Conservation (phyloP, 768 basidiomycete genomes). For the Filobasidium wieringae region DNA sequence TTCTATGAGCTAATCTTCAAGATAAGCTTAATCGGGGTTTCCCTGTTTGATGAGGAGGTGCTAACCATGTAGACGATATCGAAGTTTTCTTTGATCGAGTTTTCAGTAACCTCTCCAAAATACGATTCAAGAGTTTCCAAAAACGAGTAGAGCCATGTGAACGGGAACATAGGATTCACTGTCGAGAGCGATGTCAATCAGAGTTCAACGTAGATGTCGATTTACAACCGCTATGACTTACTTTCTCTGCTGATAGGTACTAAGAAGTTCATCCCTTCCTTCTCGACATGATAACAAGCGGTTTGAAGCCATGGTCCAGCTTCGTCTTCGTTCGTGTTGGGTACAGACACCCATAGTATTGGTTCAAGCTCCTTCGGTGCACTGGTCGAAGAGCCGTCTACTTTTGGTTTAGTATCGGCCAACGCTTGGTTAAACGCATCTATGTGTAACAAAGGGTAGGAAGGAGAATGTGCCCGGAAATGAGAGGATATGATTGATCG, state of each 20-base stretch:
- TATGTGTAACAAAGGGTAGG: slow-evolving; percentile 73
- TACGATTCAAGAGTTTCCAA: slow-evolving; percentile 73
- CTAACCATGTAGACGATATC: slow-evolving; percentile 86
- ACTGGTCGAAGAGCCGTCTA: neutral
- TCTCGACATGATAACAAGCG: slow-evolving; percentile 71
- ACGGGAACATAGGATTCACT: slow-evolving; percentile 85
- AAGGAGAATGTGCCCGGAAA: slow-evolving; percentile 62
- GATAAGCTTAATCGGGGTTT: neutral
- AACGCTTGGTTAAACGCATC: slow-evolving; percentile 69
- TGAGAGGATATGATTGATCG: slow-evolving; percentile 79
- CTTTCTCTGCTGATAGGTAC: slow-evolving; percentile 76
- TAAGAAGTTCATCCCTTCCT: slow-evolving; percentile 62
- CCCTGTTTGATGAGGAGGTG: neutral
- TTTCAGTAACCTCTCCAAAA: slow-evolving; percentile 69
- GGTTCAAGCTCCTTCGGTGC: slow-evolving; percentile 51
- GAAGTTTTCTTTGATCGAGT: slow-evolving; percentile 76
- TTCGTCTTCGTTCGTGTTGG: slow-evolving; percentile 23
- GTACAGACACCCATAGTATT: slow-evolving; percentile 55
- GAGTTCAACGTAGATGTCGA: neutral
- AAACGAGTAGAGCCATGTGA: slow-evolving; percentile 78
- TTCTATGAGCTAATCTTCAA: slow-evolving; percentile 58
- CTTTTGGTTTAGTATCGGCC: slow-evolving; percentile 42
- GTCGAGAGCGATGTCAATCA: neutral
- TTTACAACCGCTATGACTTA: slow-evolving; percentile 41
- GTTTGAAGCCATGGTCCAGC: slow-evolving; percentile 32